A percentile compares a stretch with the other conserved stretches of the same genome.
Conservation (phyloP, 2,329 filamentous ascomycete species). For the Trichoderma sp. region DNA sequence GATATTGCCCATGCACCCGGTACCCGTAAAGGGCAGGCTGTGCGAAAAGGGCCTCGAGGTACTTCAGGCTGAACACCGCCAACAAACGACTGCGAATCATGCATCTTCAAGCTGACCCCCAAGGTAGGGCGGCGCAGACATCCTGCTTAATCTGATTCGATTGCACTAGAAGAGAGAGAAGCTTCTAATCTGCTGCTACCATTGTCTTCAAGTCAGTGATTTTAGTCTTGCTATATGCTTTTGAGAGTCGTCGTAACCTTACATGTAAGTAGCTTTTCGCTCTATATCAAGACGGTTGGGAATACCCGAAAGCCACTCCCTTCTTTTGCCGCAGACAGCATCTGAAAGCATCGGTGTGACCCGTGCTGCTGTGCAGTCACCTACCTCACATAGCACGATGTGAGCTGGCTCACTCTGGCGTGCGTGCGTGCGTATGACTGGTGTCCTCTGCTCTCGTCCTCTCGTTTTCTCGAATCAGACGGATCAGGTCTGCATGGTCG, state of each 20-base stretch:
- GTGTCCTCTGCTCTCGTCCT: neutral
- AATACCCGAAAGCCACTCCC: too few relatives aligned
- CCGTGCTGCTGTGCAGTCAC: neutral
- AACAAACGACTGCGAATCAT: neutral
- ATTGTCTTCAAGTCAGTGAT: too few relatives aligned
- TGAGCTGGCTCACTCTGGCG: slow-evolving; percentile 22
- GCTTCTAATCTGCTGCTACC: neutral
- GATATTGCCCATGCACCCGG: neutral
- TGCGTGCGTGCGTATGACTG: slow-evolving; percentile 19
- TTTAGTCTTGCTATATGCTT: too few relatives aligned
- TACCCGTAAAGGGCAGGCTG: neutral
- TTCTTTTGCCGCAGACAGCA: neutral
- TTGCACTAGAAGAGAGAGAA: neutral
- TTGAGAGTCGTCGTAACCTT: too few relatives aligned
- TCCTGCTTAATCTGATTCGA: neutral
- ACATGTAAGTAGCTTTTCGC: too few relatives aligned
- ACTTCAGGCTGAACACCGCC: neutral
- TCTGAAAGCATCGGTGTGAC: neutral
- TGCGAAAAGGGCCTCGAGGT: neutral
- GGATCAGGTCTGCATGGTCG: neutral
- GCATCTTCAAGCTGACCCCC: neutral
- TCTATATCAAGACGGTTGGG: neutral
- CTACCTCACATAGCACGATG: too few relatives aligned
- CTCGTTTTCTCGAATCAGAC: neutral
- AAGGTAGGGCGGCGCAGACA: slow-evolving; percentile 12